Conservation (phyloP, 2,329 filamentous ascomycete species). For the Arthroderma sp. region DNA sequence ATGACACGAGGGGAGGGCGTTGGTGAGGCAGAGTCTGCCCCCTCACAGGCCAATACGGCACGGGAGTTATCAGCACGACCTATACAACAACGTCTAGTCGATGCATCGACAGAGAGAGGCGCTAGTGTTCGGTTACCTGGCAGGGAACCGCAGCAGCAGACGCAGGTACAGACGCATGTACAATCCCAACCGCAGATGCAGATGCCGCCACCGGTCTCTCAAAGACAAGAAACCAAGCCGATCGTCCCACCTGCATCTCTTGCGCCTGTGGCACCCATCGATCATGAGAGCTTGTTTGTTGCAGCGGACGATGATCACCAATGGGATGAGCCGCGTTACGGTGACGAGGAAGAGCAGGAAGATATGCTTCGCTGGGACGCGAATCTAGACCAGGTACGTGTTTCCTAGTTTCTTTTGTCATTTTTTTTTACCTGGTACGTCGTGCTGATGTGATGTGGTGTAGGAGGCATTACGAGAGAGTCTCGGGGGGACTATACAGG, state of each 20-base stretch:
- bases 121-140: neutral
- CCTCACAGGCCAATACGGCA: slow-evolving; percentile 28
- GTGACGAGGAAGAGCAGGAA: slow-evolving; percentile 38
- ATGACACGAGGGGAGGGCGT: slow-evolving; percentile 51
- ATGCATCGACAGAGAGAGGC: neutral
- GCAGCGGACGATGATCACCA: slow-evolving; percentile 45
- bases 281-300: slow-evolving; percentile 46
- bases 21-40: slow-evolving; percentile 29
- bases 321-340: slow-evolving; percentile 48
- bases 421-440: neutral
- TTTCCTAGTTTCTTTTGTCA: neutral
- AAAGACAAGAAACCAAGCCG: neutral
- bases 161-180: neutral
- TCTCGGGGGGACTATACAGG: slow-evolving; percentile 23
- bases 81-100: slow-evolving; percentile 11
- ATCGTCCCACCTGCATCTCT: neutral
- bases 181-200: neutral
- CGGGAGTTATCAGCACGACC: slow-evolving; percentile 31
- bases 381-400: slow-evolving; percentile 38
- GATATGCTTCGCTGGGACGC: slow-evolving; percentile 53
- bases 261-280: neutral
- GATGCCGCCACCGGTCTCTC: neutral
- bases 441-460: neutral
- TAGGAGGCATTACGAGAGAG: slow-evolving; percentile 24
- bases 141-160: neutral